Conservation (phyloP, 495 filamentous ascomycete genomes). For the Diplogelasinospora grovesii region DNA sequence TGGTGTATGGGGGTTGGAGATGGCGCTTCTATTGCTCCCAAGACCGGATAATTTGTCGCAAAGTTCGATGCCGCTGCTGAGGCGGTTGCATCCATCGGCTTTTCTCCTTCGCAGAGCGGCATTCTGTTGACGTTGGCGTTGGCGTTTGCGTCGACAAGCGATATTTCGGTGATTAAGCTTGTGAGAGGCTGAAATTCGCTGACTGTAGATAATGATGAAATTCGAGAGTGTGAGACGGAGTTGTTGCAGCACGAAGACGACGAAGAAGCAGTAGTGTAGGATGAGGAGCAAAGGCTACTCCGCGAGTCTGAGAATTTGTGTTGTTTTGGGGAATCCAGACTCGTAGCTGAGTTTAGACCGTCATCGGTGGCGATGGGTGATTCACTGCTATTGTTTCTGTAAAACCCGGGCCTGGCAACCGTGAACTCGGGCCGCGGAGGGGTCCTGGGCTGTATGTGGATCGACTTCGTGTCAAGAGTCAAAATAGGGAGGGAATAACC, state of each 20-base stretch:
- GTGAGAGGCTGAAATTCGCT: slow-evolving; percentile 21
- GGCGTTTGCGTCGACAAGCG: too few species aligned
- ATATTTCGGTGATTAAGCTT: slow-evolving; percentile 7
- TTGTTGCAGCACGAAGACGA: slow-evolving; percentile 27
- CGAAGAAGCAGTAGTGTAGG: too few species aligned
- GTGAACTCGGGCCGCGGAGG: neutral
- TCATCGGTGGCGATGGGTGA: slow-evolving; percentile 28
- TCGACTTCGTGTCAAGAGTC: slow-evolving; percentile 25
- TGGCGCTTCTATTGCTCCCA: neutral
- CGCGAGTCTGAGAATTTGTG: slow-evolving; percentile 37
- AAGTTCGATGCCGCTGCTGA: too few species aligned
- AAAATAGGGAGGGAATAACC: slow-evolving; percentile 34
- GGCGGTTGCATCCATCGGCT: too few species aligned
- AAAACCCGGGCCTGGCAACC: slow-evolving; percentile 10
- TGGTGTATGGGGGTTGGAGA: neutral
- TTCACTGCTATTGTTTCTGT: slow-evolving; percentile 13
- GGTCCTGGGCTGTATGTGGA: slow-evolving; percentile 16
- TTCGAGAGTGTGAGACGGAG: slow-evolving; percentile 31
- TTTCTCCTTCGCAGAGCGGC: neutral
- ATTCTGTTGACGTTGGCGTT: too few species aligned
- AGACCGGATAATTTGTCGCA: too few species aligned
- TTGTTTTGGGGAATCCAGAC: slow-evolving; percentile 27
- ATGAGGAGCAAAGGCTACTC: slow-evolving; percentile 35
- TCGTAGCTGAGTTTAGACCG: slow-evolving; percentile 9
- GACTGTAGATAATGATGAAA: slow-evolving; percentile 35